Evolutionary conservation across 2,329 filamentous ascomycete genomes (phyloP).

Genomic region (Colletotrichum echinochloae): DNA sequence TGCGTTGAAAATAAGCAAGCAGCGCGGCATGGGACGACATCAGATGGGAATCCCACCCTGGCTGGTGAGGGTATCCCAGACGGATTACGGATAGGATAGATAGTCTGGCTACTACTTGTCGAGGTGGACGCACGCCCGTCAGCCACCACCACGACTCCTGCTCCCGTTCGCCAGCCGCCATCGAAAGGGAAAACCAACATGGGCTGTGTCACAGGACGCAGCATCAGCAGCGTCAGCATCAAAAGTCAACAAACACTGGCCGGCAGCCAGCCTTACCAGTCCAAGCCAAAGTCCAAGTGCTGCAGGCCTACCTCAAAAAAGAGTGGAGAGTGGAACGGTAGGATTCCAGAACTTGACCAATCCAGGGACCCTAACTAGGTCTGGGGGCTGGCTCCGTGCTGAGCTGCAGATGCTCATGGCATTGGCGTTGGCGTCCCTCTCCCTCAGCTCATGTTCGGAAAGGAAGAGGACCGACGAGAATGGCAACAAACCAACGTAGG

Average conservation of each 20-base stretch:
- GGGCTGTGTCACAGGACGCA: conserved; percentile 23
- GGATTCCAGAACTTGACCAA: conserved; percentile 17
- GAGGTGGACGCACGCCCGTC: conserved; percentile 34
- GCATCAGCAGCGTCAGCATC: background rate
- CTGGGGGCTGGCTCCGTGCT: conserved; percentile 12
- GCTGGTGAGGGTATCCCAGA: conserved; percentile 3
- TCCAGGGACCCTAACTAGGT: conserved; percentile 14
- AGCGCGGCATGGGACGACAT: conserved; percentile 10
- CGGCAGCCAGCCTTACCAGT: conserved; percentile 21
- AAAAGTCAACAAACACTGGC: background rate
- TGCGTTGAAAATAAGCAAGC: conserved; percentile 5
- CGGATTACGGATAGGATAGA: background rate
- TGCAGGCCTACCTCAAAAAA: conserved; percentile 31
- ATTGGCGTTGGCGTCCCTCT: conserved; percentile 28
- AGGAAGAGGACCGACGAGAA: conserved; percentile 16
- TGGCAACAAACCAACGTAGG: conserved; percentile 29
- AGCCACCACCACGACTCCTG: conserved; percentile 30
- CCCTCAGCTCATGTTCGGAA: conserved; percentile 22
- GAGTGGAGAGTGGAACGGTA: conserved; percentile 18
- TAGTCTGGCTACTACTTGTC: conserved; percentile 30
- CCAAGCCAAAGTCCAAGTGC: conserved; percentile 25
- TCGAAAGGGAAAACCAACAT: background rate
- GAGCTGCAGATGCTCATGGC: conserved; percentile 37
- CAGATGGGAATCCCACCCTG: conserved; percentile 18
- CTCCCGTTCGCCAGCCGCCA: conserved; percentile 17